Base-by-base conservation (phyloP, 371 early-diverging fungal species). In the Mortierella sp. region DNA sequence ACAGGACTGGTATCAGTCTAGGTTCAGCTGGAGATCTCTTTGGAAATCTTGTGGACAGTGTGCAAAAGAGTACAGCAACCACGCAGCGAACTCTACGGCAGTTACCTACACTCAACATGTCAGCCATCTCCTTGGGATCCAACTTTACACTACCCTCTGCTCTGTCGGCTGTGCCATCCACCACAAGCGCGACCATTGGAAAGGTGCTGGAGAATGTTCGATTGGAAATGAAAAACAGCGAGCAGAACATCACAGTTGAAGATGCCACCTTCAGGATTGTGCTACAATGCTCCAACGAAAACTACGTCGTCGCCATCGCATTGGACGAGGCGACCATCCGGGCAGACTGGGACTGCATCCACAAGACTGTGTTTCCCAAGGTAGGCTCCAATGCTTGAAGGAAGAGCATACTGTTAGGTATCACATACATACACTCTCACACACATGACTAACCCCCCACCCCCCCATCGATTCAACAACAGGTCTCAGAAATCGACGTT, bases 281-380 rank as follows among this genome's bases (percentile, higher is more conserved):
- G 7, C 27, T 76, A 13, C 68, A 76, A 46, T 76, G 76, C 19
- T 52, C 76, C 10, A 54, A n/a, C 10, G 65, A 47, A 47, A 68
- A 65, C 53, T 65, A 64, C n/a, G 69, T 76, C 13, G 69, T 76
- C 10, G 64, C 76, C 27, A 25, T 76, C 4, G 68, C 61, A 2
- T 34, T 60, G 37, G 64, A 68, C 13, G 69, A 63, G 29, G 25
- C 51, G 3, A 27, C 60, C 2, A 68, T 76, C 39, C 64, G 76
- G 14, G 65, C 64, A 9, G 62, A 76, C 29, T 76, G 76, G 76
- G 68, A 63, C 12, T 68, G 68, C 45, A 76, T 76, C 24, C 76
- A 68, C 52, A 68, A 68, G 37, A 68, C 69, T 4, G 69, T 76
- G 16, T 76, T 76, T 31, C 65, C 68, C 40, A 76, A 68, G 76